phyloP scores from a whole-genome alignment of 1,284 basidiomycete species.

The Apiotrichum montevideense region DNA sequence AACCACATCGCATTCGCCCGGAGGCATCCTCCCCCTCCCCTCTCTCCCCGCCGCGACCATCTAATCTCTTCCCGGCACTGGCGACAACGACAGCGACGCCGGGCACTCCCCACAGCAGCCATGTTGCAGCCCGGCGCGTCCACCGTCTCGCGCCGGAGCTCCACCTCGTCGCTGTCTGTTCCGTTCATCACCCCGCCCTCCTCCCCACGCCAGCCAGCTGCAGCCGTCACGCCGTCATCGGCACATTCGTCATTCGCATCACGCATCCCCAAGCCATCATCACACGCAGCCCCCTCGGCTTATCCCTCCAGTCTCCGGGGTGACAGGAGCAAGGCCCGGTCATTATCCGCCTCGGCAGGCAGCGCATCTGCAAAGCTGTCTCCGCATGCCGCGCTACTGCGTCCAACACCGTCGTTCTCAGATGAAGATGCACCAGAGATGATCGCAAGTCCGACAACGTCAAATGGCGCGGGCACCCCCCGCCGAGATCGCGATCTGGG shows the following conservation, averaged over 20 bases:
- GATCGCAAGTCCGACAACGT: not conserved
- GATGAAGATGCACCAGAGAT: not conserved
- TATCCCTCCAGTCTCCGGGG: not conserved
- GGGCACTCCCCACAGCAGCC: not conserved
- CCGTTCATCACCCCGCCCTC: slow-evolving; percentile 16
- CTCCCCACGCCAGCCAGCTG: slow-evolving; percentile 2
- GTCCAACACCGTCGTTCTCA: not conserved
- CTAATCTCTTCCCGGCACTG: not conserved
- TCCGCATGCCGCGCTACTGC: not conserved
- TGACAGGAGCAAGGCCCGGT: not conserved
- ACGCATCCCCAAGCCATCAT: slow-evolving; percentile 5
- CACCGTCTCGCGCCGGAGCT: slow-evolving; percentile 13
- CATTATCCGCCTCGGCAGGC: slow-evolving; percentile 5
- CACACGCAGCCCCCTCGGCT: not conserved
- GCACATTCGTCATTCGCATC: not conserved
- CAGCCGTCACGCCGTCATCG: not conserved
- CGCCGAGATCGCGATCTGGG: not conserved
- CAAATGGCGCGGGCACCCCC: not conserved
- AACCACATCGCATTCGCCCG: no score
- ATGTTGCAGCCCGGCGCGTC: slow-evolving; percentile 9
- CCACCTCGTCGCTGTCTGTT: slow-evolving; percentile 6
- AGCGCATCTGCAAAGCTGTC: not conserved
- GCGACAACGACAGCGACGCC: not conserved
- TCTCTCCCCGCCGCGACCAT: no score
- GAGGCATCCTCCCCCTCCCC: no score